phyloP scores from a whole-genome alignment of 768 basidiomycete genomes.

The Sarcodon sp. region DNA sequence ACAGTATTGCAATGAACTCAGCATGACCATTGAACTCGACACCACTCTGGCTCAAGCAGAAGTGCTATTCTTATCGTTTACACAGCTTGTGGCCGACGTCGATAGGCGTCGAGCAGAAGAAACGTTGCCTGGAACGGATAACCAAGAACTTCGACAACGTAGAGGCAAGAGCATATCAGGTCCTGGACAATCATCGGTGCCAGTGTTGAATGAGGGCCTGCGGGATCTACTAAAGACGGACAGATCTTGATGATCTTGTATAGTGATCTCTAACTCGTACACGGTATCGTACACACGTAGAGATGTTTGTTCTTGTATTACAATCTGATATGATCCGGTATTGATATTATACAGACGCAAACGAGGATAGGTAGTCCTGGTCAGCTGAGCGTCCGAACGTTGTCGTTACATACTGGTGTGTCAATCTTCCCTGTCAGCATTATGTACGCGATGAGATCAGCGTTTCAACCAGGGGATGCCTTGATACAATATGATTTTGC shows the following conservation, averaged over 20 bases:
- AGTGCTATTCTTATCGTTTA: conserved; percentile 88
- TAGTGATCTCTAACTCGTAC: too few relatives aligned
- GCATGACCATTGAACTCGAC: conserved; percentile 96
- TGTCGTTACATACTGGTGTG: too few relatives aligned
- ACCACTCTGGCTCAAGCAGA: conserved; percentile 93
- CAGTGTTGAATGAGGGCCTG: conserved; percentile 48
- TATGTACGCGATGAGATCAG: too few relatives aligned
- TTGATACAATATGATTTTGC: too few relatives aligned
- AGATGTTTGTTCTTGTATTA: too few relatives aligned
- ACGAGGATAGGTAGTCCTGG: too few relatives aligned
- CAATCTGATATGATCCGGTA: too few relatives aligned
- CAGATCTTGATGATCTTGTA: conserved; percentile 10
- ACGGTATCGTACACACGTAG: neutral
- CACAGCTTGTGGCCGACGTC: conserved; percentile 78
- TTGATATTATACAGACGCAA: too few relatives aligned
- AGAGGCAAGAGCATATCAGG: conserved; percentile 5
- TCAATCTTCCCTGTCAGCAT: too few relatives aligned
- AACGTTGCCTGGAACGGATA: conserved; percentile 7
- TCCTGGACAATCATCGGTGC: conserved; percentile 10
- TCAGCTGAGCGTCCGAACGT: too few relatives aligned
- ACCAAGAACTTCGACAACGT: conserved; percentile 21
- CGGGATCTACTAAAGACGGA: conserved; percentile 43
- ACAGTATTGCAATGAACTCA: conserved; percentile 87
- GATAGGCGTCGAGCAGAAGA: conserved; percentile 68
- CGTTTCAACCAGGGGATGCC: too few relatives aligned